Evolutionary conservation across 331 rosid species (phyloP), one percentile per base, ranked within the genome.

Genomic region (Rosa hybrid): DNA sequence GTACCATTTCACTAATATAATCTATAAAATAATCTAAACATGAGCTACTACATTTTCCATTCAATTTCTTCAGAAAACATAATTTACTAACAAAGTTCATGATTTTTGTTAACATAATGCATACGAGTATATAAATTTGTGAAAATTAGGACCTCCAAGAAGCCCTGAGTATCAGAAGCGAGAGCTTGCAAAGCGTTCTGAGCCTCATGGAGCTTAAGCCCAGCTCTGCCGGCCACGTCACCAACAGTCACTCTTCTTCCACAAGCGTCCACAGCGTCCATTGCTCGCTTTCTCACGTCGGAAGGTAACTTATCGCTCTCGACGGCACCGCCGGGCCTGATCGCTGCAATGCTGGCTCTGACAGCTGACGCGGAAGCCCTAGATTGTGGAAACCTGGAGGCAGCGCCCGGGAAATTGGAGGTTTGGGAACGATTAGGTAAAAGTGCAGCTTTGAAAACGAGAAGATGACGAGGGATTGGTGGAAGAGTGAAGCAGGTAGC

Each of bases 161-260:
- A 93, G 16, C 99, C 98, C 76, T 89, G 70, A 1, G 99, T 74
- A 77, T 93, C 97, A 63, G 99, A 88, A 74, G 98, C 99, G 56
- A 96, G 90, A 59, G 99, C 99, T 73, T 93, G 99, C 78, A 96
- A 81, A 62, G 98, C 98, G 73, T 89, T 91, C 89, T 96, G 94
- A 81, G 94, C 96, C 79, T 91, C 86, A 84, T 89, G 85, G 85
- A 96, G 81, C 84, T 90, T 89, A 13, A 93, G 91, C 16, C 99
- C 98, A 77, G 97, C 97, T 53, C 87, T 84, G 63, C 99, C 86
- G 4, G 97, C 93, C 64, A 96, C 98, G 65, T 96, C 99, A 14
- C 99, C 98, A 44, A 91, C 71, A 48, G 97, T 96, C 1, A 96
- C 97, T 78, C 97, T 91, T 46, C 98, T 93, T 48, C 97, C 98